Evolutionary conservation across 1,284 basidiomycete species (phyloP).

Genomic region (Naganishia albida): DNA sequence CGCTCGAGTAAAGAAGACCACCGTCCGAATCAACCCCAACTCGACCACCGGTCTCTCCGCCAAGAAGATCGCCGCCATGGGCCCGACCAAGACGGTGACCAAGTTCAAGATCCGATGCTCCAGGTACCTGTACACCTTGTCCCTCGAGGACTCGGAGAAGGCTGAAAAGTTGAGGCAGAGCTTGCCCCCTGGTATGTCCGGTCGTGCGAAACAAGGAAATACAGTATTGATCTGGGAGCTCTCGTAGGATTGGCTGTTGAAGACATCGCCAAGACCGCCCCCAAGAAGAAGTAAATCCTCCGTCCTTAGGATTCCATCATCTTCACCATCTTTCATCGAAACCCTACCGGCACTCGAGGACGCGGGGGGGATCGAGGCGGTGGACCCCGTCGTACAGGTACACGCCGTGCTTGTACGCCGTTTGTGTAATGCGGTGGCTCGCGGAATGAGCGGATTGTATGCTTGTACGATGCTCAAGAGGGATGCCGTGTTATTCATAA

Average conservation of each 20-base stretch:
- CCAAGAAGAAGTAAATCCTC: slow-evolving; percentile 55
- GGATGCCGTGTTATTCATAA: slow-evolving; percentile 8
- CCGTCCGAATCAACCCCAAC: slow-evolving; percentile 53
- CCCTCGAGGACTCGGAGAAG: slow-evolving; percentile 94
- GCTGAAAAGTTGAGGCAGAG: slow-evolving; percentile 97
- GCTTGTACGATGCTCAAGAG: slow-evolving; percentile 7
- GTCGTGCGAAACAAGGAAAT: too few relatives aligned
- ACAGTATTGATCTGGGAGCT: neutral
- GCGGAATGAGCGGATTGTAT: slow-evolving; percentile 2
- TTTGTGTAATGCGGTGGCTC: slow-evolving; percentile 2
- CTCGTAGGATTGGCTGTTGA: slow-evolving; percentile 46
- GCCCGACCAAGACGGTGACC: slow-evolving; percentile 74
- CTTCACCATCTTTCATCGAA: too few relatives aligned
- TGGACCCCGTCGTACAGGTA: neutral
- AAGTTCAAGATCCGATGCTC: slow-evolving; percentile 99
- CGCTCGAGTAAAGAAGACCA: slow-evolving; percentile 94
- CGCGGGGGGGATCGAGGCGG: neutral
- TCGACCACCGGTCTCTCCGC: slow-evolving; percentile 43
- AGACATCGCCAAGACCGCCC: slow-evolving; percentile 52
- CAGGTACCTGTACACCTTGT: slow-evolving; percentile 95
- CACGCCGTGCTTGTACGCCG: slow-evolving; percentile 1
- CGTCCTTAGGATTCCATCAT: too few relatives aligned
- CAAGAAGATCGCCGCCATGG: slow-evolving; percentile 56
- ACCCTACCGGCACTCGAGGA: neutral
- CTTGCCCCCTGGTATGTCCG: slow-evolving; percentile 81